phyloP scores from a whole-genome alignment of 768 basidiomycete species.

The Polyporus arcularius region DNA sequence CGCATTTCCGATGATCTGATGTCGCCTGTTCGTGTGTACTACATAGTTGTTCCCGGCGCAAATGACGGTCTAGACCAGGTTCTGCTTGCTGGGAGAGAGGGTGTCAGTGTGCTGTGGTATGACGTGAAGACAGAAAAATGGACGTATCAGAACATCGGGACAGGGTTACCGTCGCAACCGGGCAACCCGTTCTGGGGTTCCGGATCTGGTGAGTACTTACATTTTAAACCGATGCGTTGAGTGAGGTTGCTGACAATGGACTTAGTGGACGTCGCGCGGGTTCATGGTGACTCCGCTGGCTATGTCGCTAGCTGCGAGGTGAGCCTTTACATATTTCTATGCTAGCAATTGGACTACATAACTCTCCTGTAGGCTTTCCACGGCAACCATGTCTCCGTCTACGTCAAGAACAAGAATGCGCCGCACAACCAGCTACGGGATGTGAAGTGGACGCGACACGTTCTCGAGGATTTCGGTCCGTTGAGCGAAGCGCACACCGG shows the following conservation, averaged over 20 bases:
- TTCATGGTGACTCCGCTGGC: conserved; percentile 21
- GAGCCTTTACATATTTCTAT: neutral
- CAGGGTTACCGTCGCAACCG: neutral
- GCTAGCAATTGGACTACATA: too few relatives aligned
- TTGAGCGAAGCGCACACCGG: conserved; percentile 24
- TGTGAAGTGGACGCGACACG: conserved; percentile 23
- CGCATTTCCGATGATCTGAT: too few relatives aligned
- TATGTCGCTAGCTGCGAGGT: conserved; percentile 27
- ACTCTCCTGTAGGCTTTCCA: conserved; percentile 20
- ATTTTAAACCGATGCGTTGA: too few relatives aligned
- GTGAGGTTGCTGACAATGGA: too few relatives aligned
- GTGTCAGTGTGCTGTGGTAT: conserved; percentile 19
- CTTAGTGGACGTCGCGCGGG: conserved; percentile 13
- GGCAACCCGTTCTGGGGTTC: conserved; percentile 15
- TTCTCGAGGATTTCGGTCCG: conserved; percentile 27
- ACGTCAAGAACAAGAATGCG: conserved; percentile 15
- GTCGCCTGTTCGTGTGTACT: too few relatives aligned
- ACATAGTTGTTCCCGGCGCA: neutral
- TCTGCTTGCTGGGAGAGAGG: conserved; percentile 22
- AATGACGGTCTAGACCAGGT: conserved; percentile 16
- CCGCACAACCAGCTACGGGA: conserved; percentile 5
- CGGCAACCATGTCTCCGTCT: conserved; percentile 24
- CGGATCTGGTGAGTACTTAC: conserved; percentile 3
- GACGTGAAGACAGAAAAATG: conserved; percentile 4
- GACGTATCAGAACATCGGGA: conserved; percentile 14